phyloP scores from a whole-genome alignment of 2,329 filamentous ascomycete genomes.

The Fusarium sp. region DNA sequence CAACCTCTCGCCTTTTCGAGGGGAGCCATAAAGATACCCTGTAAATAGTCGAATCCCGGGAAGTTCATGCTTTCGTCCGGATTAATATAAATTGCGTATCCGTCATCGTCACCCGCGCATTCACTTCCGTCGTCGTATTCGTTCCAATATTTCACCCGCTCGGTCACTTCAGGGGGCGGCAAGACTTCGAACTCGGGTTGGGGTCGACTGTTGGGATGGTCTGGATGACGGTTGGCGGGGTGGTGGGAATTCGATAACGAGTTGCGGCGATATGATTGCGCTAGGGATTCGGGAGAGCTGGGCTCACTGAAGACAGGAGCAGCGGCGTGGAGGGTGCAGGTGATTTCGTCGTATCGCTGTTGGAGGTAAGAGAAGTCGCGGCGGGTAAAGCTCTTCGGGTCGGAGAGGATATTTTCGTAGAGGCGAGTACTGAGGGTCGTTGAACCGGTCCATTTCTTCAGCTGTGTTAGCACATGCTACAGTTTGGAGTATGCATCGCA shows the following conservation, averaged over 20 bases:
- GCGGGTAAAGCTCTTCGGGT: slow-evolving; percentile 80
- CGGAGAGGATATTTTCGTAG: slow-evolving; percentile 74
- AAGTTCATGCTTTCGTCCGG: slow-evolving; percentile 75
- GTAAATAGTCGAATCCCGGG: slow-evolving; percentile 75
- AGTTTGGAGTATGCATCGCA: slow-evolving; percentile 5
- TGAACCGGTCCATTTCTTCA: slow-evolving; percentile 86
- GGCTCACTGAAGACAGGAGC: slow-evolving; percentile 59
- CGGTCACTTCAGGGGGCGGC: slow-evolving; percentile 48
- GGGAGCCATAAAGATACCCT: slow-evolving; percentile 65
- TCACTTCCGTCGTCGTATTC: slow-evolving; percentile 90
- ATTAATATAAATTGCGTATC: slow-evolving; percentile 82
- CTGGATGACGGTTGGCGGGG: slow-evolving; percentile 5
- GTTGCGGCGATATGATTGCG: slow-evolving; percentile 30
- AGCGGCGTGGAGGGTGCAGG: slow-evolving; percentile 63
- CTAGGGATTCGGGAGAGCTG: slow-evolving; percentile 56
- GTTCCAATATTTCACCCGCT: slow-evolving; percentile 79
- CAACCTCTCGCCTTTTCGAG: slow-evolving; percentile 68
- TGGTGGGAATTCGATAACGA: slow-evolving; percentile 27
- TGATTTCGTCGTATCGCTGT: slow-evolving; percentile 66
- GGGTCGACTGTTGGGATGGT: slow-evolving; percentile 49
- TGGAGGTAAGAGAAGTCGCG: slow-evolving; percentile 73
- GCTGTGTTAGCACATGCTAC: slow-evolving; percentile 13
- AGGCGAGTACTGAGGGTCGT: slow-evolving; percentile 76
- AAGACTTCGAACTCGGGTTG: slow-evolving; percentile 52
- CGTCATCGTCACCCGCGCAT: slow-evolving; percentile 66